Evolutionary conservation across 805 yeast species (phyloP).

Genomic region (Myxozyma nipponensis): DNA sequence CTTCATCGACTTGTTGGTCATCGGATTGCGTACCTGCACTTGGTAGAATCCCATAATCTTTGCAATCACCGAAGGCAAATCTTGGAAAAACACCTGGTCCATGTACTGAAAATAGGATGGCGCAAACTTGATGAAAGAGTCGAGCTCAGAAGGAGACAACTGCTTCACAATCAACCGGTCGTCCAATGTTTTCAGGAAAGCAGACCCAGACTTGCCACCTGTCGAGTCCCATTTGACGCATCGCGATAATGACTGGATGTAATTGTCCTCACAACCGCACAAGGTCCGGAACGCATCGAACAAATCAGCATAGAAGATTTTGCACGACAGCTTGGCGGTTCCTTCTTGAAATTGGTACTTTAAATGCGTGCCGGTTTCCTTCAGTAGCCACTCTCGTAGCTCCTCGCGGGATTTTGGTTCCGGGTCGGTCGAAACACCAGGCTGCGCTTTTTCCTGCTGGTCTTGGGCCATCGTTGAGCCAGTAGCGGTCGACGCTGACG

Average conservation of each 20-base stretch:
- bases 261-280: conserved; percentile 71
- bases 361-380: conserved; percentile 82
- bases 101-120: conserved; percentile 95
- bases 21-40: conserved; percentile 76
- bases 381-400: conserved; percentile 68
- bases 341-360: conserved; percentile 91
- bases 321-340: conserved; percentile 77
- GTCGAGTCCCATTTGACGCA: conserved; percentile 94
- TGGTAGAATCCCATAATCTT: conserved; percentile 95
- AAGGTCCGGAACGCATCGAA: conserved; percentile 88
- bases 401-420: conserved; percentile 8
- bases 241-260: conserved; percentile 83
- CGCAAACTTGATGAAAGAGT: conserved; percentile 90
- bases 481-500: conserved; percentile 7
- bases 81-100: conserved; percentile 92
- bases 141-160: conserved; percentile 79
- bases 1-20: conserved; percentile 69
- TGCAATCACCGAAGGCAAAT: conserved; percentile 88
- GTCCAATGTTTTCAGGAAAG: conserved; percentile 86
- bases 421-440: not conserved
- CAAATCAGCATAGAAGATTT: conserved; percentile 91
- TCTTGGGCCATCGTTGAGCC: not conserved
- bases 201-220: conserved; percentile 97
- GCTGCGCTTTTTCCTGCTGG: not conserved
- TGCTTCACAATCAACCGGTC: conserved; percentile 87